Conservation (phyloP, 2,329 filamentous ascomycete genomes). For the Verticillium alfalfae region DNA sequence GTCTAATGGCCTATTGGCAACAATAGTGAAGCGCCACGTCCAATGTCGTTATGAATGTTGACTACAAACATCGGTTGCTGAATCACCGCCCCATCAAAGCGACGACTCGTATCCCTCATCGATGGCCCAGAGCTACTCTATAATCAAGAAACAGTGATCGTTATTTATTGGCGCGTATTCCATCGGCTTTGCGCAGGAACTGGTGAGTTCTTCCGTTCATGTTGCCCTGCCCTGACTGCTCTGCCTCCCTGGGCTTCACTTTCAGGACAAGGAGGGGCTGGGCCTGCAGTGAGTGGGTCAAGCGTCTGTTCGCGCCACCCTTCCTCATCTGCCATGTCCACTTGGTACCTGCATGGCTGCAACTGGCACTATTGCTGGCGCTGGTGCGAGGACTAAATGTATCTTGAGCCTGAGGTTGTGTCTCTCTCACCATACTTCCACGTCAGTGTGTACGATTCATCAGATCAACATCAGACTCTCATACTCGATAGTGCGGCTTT, state of each 20-base stretch:
- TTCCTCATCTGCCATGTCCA: not conserved
- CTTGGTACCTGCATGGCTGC: not conserved
- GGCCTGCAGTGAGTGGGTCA: not conserved
- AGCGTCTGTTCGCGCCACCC: not conserved
- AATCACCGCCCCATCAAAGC: no score
- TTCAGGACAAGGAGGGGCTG: not conserved
- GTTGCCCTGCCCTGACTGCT: not conserved
- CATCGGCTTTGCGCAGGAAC: not conserved
- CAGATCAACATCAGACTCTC: no score
- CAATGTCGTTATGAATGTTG: no score
- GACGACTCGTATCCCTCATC: no score
- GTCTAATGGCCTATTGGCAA: not conserved
- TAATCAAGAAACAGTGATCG: not conserved
- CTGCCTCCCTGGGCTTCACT: not conserved
- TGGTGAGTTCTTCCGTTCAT: not conserved
- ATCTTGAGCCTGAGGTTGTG: not conserved
- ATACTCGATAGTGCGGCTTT: no score
- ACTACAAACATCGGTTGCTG: no score
- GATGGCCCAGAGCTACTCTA: no score
- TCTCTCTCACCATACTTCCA: not conserved
- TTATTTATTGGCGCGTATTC: not conserved
- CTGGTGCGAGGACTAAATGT: not conserved
- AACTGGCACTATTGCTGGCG: not conserved
- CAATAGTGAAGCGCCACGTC: no score
- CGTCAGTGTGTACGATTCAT: no score